phyloP scores from a whole-genome alignment of 2,329 filamentous ascomycete genomes.

The Fusarium graminum region DNA sequence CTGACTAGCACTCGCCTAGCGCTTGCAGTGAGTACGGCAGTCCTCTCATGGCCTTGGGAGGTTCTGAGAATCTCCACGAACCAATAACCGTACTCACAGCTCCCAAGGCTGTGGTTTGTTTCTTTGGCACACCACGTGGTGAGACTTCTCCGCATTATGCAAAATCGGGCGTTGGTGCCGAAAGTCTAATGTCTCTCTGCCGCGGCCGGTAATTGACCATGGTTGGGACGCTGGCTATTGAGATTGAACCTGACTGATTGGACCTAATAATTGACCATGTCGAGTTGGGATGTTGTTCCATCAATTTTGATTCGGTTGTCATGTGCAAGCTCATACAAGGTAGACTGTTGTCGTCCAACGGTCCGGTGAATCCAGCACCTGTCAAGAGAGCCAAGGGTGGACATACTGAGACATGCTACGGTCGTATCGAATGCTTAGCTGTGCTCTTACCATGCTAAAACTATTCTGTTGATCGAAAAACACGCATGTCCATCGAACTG shows the following conservation, averaged over 20 bases:
- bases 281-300: conserved; percentile 1
- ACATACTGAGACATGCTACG: conserved; percentile 12
- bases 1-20: conserved; percentile 19
- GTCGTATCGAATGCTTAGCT: conserved; percentile 5
- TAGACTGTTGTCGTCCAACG: not conserved
- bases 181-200: conserved; percentile 17
- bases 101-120: not conserved
- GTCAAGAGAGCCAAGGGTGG: conserved; percentile 2
- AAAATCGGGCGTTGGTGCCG: conserved; percentile 13
- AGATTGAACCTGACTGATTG: conserved; percentile 1
- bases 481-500: conserved; percentile 3
- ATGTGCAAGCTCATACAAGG: conserved; percentile 10
- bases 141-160: conserved; percentile 30
- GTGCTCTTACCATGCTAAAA: not conserved
- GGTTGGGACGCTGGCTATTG: conserved; percentile 16
- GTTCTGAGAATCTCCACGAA: not conserved
- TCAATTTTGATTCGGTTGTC: conserved; percentile 18
- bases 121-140: conserved; percentile 29
- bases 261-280: conserved; percentile 8
- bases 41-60: conserved; percentile 18
- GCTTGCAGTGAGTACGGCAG: conserved; percentile 21
- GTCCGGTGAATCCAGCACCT: conserved; percentile 4
- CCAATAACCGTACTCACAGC: too few relatives aligned
- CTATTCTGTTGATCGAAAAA: conserved; percentile 7
- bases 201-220: conserved; percentile 33